Percentiles rank a stretch among this genome's conserved stretches.
These are phyloP conservation scores for Chytridium lagenaria DNA, from an alignment of 371 early-diverging fungal genomes.

Conservation along the genomic window DNA sequence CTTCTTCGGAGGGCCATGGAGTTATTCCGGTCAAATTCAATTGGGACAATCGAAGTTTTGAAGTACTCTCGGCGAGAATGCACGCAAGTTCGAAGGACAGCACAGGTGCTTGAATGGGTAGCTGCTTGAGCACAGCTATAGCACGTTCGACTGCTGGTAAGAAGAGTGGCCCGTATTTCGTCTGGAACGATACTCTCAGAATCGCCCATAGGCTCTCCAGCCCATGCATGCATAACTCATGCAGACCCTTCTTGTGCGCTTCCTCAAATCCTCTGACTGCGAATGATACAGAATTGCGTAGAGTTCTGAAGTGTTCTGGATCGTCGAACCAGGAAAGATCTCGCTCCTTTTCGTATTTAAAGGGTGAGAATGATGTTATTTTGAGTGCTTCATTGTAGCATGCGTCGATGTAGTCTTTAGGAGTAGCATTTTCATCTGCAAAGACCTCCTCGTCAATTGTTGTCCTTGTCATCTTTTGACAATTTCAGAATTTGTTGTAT, in stretches of 20 bases:
- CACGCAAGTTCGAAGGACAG: not conserved
- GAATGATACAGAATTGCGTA: slow-evolving; percentile 29
- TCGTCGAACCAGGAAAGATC: slow-evolving; percentile 14
- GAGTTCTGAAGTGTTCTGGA: not conserved
- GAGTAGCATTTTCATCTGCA: too few species aligned
- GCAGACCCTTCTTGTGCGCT: slow-evolving; percentile 9
- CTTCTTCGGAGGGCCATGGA: slow-evolving; percentile 35
- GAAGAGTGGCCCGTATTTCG: slow-evolving; percentile 10
- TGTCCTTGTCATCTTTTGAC: too few species aligned
- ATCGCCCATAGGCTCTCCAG: slow-evolving; percentile 18
- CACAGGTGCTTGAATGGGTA: not conserved
- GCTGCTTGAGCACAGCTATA: not conserved
- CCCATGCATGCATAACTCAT: slow-evolving; percentile 18
- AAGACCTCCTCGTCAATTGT: too few species aligned
- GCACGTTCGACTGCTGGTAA: slow-evolving; percentile 20
- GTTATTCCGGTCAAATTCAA: not conserved
- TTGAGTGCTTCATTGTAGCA: slow-evolving; percentile 5
- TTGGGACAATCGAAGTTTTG: not conserved
- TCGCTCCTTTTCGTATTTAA: not conserved
- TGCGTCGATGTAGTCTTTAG: not conserved
- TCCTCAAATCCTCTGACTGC: slow-evolving; percentile 17
- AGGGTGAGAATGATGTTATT: not conserved
- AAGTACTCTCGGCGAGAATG: not conserved
- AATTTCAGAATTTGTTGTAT: not conserved
- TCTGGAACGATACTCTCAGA: not conserved